Evolutionary conservation across 345 rosid genomes (phyloP), one percentile per base, ranked within the genome.

Genomic region (Linum trigynum): DNA sequence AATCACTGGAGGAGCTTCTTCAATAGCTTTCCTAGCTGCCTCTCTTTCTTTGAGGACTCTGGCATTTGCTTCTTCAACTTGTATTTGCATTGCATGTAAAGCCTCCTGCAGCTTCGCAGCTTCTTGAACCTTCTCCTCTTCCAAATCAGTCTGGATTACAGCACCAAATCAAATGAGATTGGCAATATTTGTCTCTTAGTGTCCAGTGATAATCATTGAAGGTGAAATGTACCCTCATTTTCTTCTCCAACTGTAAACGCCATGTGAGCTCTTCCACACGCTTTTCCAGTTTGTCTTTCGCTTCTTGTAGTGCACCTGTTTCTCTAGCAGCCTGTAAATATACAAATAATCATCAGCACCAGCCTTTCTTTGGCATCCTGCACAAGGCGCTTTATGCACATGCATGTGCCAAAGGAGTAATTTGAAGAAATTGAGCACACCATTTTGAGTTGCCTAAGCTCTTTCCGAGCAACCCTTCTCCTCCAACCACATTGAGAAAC

Each of bases 291-390:
- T 94, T 94, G 87, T 91, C 97, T 72, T 91, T 94, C 14, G 96
- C 96, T 83, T 91, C 99, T 84, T 90, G 85, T 50, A 94, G 96
- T 66, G 99, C 97, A 39, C 97, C 97, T 2, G 99, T 94, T 75
- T 94, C 99, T 67, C 88, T 83, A 39, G 96, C 81, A 41, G 96
- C 97, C 99, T 94, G 79, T 55, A 73, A 79, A 72, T 17, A 23
- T 55, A 65, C 14, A 32, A 61, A 23, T 23, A 66, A 71, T 65
- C 36, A 75, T 68, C 69, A 77, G 53, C 57, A 74, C 65, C 64
- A 42, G 55, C 72, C 64, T 7, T 61, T 3, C 63, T 63, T 65
- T 23, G 32, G 32, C 32, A 23, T 23, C 32, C 32, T 23, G 32
- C 32, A 23, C 32, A 23, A 23, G 32, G 32, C 32, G 1, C 32